Evolutionary conservation across 2,329 filamentous ascomycete species (phyloP), one percentile per base, ranked within the genome.

Genomic region (Ascomycota sp.): DNA sequence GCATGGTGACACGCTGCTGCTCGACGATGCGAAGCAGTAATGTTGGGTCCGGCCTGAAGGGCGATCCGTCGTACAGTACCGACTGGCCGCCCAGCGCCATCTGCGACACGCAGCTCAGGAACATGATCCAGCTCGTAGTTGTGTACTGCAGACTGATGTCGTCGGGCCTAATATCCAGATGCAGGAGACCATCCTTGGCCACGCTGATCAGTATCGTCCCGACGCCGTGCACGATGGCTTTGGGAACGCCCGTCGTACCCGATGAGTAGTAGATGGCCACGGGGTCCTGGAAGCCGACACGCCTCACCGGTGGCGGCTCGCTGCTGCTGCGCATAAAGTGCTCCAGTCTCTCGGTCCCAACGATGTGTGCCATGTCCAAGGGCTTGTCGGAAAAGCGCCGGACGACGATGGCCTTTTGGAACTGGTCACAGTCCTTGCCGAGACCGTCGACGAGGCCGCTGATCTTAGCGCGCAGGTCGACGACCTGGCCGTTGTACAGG

Each of bases 41-140:
- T 12, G 55, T 61, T 2, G 69, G 53, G 36, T 79, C 69, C 0
- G 81, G 81, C 27, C 71, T 53, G 48, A 91, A 82, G 0, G 81
- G 81, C 7, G 73, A 81, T 4, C 81, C 82, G 44, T 91, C 81
- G 46, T 91, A 91, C n/a, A 86, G 56, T 2, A 91, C 50, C 1
- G 65, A 57, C 5, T 68, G 61, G 0, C 61, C 59, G 7, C 79
- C 78, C 24, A 60, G 52, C 1, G 75, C 40, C 7, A 86, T 56
- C 4, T 60, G 56, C 13, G 61, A 57, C 0, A 80, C 56, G 23
- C 63, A 65, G 3, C 59, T 53, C 7, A 83, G 55, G 45, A 86
- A 89, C 81, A 92, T 91, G 51, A 92, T 89, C 81, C 81, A 91
- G 0, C 78, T 76, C 0, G 76, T 82, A 0, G 71, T 76, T 1